Base-by-base conservation (phyloP, 176 grass and related monocot species). In the Oryza rufipogon region DNA sequence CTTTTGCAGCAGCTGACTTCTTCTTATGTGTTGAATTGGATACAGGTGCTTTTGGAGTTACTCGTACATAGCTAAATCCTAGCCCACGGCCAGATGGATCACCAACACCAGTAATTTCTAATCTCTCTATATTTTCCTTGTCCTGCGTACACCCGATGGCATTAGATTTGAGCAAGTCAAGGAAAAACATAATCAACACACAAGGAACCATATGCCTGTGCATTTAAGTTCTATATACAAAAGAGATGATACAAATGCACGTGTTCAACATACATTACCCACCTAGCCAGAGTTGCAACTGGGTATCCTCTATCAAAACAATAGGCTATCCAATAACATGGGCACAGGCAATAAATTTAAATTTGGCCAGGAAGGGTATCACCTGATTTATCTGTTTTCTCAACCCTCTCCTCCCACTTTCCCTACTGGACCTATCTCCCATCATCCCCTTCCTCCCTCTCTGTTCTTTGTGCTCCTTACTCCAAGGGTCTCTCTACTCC, bases 71-170 rank as follows among this genome's bases (percentile, higher is more conserved):
- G 86, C 96, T 98, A 88, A 98, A 98, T 67, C 96, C 96, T 72
- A 98, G 83, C 22, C 93, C 96, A 85, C 93, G 91, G 64, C 96
- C 93, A 75, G 96, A 95, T 83, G 96, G 96, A 87, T 98, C 96
- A 28, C 93, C 93, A 77, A 95, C 89, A 49, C 93, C 96, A 48
- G 91, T 88, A 75, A 98, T 98, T 91, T 95, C 96, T 84, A 98
- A 84, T 68, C 89, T 92, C 85, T 95, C 96, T 61, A 95, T 89
- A 92, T 94, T 98, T 76, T 95, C 96, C 81, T 78, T 87, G 69
- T 93, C 86, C 96, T 98, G 88, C 74, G 83, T 9, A 80, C 36
- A 78, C 61, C 44, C 85, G 54, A 71, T 36, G 47, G 84, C 80
- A 74, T 47, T 45, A 73, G 4, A 67, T 83, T 73, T 68, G 33